phyloP scores from a whole-genome alignment of 257 asterid genomes.

The Solanum tarapatanum region DNA sequence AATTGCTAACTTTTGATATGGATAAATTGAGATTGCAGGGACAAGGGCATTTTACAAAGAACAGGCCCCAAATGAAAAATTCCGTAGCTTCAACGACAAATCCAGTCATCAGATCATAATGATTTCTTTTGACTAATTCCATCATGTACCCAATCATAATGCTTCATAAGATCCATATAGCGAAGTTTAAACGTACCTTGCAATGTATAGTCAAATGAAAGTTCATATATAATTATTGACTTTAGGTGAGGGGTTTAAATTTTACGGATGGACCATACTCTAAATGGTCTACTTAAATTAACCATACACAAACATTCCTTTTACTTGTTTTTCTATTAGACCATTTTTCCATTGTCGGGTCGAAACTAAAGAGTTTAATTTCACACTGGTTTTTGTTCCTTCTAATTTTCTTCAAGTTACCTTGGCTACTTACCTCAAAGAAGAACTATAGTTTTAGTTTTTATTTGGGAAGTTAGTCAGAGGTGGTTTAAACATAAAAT shows the following conservation, averaged over 20 bases:
- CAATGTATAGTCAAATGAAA: background rate
- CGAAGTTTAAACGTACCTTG: background rate
- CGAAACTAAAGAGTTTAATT: background rate
- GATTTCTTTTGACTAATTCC: background rate
- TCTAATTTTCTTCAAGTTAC: background rate
- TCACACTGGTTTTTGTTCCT: background rate
- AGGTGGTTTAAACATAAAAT: background rate
- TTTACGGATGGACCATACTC: background rate
- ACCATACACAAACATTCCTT: background rate
- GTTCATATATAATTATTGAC: background rate
- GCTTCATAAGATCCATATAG: background rate
- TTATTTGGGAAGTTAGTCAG: background rate
- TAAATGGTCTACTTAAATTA: background rate
- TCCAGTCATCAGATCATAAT: background rate
- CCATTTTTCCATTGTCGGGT: background rate
- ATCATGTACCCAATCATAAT: background rate
- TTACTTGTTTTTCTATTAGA: background rate
- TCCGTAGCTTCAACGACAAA: background rate
- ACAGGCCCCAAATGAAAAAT: background rate
- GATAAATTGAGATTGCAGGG: background rate
- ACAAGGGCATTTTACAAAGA: background rate
- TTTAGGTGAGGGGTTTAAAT: background rate
- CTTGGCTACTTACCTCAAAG: background rate
- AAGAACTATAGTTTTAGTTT: background rate
- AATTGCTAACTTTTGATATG: background rate